These are phyloP conservation scores for Penicillium sp. DNA, from an alignment of 2,329 filamentous ascomycete species.

Conservation along the genomic window DNA sequence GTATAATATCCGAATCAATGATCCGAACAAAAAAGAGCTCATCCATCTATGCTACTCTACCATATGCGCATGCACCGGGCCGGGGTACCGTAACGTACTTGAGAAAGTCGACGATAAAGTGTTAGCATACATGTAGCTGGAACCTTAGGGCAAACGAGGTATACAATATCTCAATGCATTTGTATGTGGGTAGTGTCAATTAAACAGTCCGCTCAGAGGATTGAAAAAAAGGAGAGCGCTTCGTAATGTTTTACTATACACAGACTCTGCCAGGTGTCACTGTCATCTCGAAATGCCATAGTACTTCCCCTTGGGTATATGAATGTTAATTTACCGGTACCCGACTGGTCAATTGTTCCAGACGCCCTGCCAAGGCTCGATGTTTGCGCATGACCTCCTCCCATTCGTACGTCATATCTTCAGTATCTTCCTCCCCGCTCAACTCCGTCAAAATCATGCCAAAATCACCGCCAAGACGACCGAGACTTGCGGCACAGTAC, in stretches of 20 bases:
- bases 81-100: not conserved
- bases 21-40: not conserved
- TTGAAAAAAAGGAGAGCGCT: not conserved
- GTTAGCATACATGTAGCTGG: not conserved
- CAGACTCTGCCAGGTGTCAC: not conserved
- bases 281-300: not conserved
- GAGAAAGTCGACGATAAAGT: not conserved
- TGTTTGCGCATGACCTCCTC: constrained; percentile 86
- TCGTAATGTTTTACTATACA: not conserved
- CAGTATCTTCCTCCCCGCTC: constrained; percentile 36
- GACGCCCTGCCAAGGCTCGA: constrained; percentile 73
- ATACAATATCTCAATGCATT: not conserved
- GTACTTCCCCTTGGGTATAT: constrained; percentile 3
- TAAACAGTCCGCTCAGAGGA: not conserved
- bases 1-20: not conserved
- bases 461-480: constrained; percentile 88
- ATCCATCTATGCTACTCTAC: not conserved
- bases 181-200: not conserved
- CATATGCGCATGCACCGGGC: not conserved
- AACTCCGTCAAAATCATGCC: constrained; percentile 74
- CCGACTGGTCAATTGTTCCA: constrained; percentile 41
- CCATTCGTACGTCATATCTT: constrained; percentile 64
- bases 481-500: constrained; percentile 88
- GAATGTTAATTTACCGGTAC: constrained; percentile 18
- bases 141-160: not conserved